These are phyloP conservation scores for Cardiosporidium cionae DNA, from an alignment of 169 alveolate species.

Conservation along the genomic window DNA sequence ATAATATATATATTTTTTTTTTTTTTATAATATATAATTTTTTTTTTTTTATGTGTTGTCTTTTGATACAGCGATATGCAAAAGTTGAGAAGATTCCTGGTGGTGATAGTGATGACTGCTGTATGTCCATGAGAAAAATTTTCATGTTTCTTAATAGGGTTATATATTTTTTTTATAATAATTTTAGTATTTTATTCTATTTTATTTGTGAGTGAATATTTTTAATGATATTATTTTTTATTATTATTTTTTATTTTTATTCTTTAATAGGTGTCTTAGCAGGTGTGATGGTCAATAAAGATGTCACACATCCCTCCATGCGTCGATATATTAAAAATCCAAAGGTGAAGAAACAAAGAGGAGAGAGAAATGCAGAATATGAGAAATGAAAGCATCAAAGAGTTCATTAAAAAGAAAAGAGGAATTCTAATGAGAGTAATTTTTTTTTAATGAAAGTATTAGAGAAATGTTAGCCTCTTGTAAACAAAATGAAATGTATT, in stretches of 20 bases:
- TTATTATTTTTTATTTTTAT: background rate
- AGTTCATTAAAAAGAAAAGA: too few species aligned
- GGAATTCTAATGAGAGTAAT: too few species aligned
- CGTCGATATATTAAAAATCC: constrained; percentile 89
- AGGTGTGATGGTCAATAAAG: constrained; percentile 95
- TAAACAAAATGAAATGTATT: too few species aligned
- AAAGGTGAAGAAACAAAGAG: too few species aligned
- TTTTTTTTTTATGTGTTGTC: background rate
- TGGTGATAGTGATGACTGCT: constrained; percentile 91
- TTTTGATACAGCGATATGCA: constrained; percentile 73
- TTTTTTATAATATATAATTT: background rate
- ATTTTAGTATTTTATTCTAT: background rate
- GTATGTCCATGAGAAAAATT: background rate
- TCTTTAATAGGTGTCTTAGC: constrained; percentile 66
- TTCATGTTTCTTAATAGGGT: background rate
- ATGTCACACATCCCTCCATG: constrained; percentile 97
- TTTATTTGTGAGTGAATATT: background rate
- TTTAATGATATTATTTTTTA: background rate
- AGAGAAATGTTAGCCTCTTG: too few species aligned
- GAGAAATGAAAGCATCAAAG: too few species aligned
- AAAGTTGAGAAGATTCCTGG: constrained; percentile 99
- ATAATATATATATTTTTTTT: background rate
- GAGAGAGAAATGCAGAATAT: too few species aligned
- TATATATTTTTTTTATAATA: background rate
- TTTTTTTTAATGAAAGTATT: too few species aligned